phyloP scores from a whole-genome alignment of 2,329 filamentous ascomycete genomes.

The Cercospora sesami region DNA sequence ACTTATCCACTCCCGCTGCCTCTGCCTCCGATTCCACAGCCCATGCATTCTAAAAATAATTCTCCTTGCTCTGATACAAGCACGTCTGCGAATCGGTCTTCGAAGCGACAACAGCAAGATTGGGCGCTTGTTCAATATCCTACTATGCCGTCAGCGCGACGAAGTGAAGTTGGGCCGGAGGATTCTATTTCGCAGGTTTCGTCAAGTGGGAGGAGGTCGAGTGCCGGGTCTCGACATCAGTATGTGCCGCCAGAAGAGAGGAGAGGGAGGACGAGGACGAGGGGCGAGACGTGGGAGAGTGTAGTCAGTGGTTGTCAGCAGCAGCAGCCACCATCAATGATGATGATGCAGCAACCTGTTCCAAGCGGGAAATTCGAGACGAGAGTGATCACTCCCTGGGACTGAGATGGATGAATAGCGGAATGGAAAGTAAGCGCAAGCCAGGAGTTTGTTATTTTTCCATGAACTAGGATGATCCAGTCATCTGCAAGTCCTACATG shows the following conservation, averaged over 20 bases:
- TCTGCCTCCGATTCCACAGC: not conserved
- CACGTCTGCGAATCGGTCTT: not conserved
- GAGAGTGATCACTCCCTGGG: constrained; percentile 10
- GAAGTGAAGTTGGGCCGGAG: not conserved
- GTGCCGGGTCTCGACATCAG: not conserved
- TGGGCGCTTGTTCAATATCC: not conserved
- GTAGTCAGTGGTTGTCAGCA: not conserved
- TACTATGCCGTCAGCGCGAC: not conserved
- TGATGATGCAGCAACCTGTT: not conserved
- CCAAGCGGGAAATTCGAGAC: constrained; percentile 9
- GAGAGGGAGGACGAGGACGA: constrained; percentile 13
- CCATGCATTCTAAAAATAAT: not conserved
- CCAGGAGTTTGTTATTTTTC: not conserved
- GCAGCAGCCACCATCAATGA: not conserved
- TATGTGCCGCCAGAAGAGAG: constrained; percentile 14
- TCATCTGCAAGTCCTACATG: constrained; percentile 11
- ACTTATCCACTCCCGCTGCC: not conserved
- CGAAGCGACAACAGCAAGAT: not conserved
- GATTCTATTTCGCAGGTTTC: constrained; percentile 19
- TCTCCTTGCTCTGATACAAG: not conserved
- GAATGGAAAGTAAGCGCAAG: not conserved
- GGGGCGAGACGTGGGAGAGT: constrained; percentile 2
- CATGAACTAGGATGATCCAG: constrained; percentile 4
- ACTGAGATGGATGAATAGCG: not conserved
- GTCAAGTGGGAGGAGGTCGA: not conserved